Conservation (phyloP, 345 rosid species). For the Sisymbrium irio region DNA sequence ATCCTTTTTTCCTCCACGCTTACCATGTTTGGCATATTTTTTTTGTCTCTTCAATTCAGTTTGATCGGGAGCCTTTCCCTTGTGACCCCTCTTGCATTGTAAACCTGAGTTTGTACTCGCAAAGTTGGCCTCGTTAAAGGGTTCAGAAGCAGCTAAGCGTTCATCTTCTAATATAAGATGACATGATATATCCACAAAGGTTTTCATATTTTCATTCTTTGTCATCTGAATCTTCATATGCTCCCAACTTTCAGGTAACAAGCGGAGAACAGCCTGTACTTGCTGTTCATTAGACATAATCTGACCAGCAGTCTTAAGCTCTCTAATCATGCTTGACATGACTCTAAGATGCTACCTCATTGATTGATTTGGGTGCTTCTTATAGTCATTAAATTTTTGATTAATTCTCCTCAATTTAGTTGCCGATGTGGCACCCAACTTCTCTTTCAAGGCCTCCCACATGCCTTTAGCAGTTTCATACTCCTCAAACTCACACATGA, state of each 20-base stretch:
- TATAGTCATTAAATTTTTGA: too few species aligned
- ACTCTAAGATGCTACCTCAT: too few species aligned
- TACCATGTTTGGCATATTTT: too few species aligned
- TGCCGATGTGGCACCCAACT: too few species aligned
- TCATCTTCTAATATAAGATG: conserved; percentile 22
- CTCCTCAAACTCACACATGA: too few species aligned
- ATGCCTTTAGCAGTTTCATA: too few species aligned
- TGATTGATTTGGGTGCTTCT: too few species aligned
- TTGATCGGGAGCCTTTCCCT: not conserved
- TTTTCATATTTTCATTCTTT: not conserved
- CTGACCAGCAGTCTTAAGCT: not conserved
- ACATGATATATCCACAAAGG: not conserved
- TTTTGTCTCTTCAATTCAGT: too few species aligned
- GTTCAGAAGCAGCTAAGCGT: not conserved
- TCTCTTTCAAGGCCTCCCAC: too few species aligned
- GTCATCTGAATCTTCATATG: conserved; percentile 4
- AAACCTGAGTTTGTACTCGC: not conserved
- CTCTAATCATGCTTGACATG: not conserved
- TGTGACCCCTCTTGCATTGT: not conserved
- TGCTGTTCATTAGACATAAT: not conserved
- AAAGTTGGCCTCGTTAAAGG: not conserved
- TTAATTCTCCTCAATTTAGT: too few species aligned
- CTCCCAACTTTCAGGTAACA: not conserved
- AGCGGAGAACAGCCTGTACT: not conserved
- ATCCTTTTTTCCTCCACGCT: too few species aligned